Base-by-base conservation (phyloP, 148 eudicot genomes). In the Vaccinium myrtillus region DNA sequence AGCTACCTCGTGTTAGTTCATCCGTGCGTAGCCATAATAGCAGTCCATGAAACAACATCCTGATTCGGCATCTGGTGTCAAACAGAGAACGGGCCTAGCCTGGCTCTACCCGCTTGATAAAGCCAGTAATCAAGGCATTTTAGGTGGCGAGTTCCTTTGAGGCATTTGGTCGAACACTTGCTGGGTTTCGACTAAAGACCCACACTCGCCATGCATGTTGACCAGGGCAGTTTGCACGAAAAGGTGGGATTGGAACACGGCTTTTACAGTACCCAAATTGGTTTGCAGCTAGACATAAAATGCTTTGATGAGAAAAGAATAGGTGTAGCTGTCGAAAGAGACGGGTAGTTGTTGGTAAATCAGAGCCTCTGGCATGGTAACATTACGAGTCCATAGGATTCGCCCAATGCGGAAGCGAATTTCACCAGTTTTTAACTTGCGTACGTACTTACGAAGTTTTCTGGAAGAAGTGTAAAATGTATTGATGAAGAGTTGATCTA, bases 11-110 rank as follows among this genome's bases (percentile, higher is more conserved):
- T 84, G 87, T 12, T 78, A 86, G 82, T 86, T 87, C 83, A 65
- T 58, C 50, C 93, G 53, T 0, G 90, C 36, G 2, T 32, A 32
- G 36, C 93, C 30, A 94, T 92, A 59, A 94, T 78, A 2, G 90
- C 91, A 23, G 95, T 93, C 98, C 98, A 94, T 2, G 95, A 91
- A 89, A 94, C 85, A 89, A 94, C 85, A 86, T 90, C 90, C 82
- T 86, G 89, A 36, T 43, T 82, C 0, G 93, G 91, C 93, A 93
- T 93, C 77, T 70, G 83, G 49, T 88, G 49, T 88, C 86, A 87
- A 94, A 94, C 79, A 93, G 71, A 46, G 76, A 53, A 71, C 83
- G 82, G 30, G 94, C 96, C 12, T 80, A 74, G 9, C 80, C 81
- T 12, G 93, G 71, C 50, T 89, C 82, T 21, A 93, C 93, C 91